Evolutionary conservation across 192 early-diverging fungal species (phyloP), one percentile per base, ranked within the genome.

Genomic region (Coemansia sp.): DNA sequence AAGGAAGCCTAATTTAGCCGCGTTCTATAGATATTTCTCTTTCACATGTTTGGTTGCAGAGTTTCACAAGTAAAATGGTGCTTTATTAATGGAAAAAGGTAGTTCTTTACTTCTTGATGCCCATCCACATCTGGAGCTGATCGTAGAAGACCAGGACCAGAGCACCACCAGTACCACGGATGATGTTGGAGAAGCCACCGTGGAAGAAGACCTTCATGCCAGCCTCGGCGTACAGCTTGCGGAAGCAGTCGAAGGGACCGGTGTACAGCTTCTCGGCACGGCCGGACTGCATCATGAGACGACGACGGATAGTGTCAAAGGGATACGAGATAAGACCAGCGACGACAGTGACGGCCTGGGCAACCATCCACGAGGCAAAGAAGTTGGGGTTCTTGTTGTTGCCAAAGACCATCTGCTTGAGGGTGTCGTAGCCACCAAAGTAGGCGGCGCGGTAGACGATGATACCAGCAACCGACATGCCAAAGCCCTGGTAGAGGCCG

Each of bases 161-260:
- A 71, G 97, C 95, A 90, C 93, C 97, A 86, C 92, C 97, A 74
- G 94, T 92, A 85, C 91, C 96, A 86, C 97, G 92, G 86, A 99
- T 93, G 9, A 39, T 9, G 32, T 32, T 32, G 32, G 32, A 95
- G 90, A 94, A 92, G 80, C 94, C 95, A 88, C 97, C 97, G 89
- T 97, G 96, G 94, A 97, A 99, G 85, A 99, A 88, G 76, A 95
- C 91, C 87, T 88, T 91, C 79, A 85, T 64, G 76, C 97, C 97
- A 83, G 96, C 95, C 82, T 95, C 91, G 67, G 68, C 82, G 84
- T 95, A 85, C 84, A 99, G 94, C 89, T 96, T 89, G 82, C 77
- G 75, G 85, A 94, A 92, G 85, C 91, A 91, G 88, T 96, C 90
- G 64, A 90, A 59, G 58, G 97, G 90, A 46, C 89, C 88, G 31